Evolutionary conservation across 2,329 filamentous ascomycete genomes (phyloP).

Genomic region (Harringtonia lauricola): DNA sequence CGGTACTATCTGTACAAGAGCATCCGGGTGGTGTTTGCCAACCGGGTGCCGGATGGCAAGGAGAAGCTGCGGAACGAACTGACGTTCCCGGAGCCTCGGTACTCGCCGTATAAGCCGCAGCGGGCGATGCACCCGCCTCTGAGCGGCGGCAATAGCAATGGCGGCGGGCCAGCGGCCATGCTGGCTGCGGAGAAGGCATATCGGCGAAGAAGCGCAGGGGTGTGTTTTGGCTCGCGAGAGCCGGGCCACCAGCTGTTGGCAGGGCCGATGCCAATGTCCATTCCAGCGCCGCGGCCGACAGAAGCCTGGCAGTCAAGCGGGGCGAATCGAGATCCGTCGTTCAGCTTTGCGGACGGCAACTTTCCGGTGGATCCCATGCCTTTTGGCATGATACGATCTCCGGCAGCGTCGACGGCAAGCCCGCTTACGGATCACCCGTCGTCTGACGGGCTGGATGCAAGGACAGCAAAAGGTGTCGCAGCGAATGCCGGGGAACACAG

Average conservation of each 20-base stretch:
- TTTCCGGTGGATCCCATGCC: constrained; percentile 39
- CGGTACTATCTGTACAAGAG: constrained; percentile 86
- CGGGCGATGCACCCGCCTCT: constrained; percentile 34
- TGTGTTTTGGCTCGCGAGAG: constrained; percentile 23
- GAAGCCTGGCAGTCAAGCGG: background rate
- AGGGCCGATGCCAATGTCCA: constrained; percentile 5
- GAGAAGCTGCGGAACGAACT: constrained; percentile 86
- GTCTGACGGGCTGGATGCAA: background rate
- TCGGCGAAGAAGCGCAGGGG: constrained; percentile 45
- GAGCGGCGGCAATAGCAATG: constrained; percentile 5
- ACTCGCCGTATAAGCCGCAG: constrained; percentile 68
- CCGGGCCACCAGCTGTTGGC: constrained; percentile 20
- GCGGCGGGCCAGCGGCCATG: constrained; percentile 33
- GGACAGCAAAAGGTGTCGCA: background rate
- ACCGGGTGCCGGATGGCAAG: constrained; percentile 89
- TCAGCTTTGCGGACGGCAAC: constrained; percentile 12
- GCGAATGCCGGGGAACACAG: too few relatives aligned
- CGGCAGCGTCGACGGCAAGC: constrained; percentile 17
- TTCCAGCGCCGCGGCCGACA: background rate
- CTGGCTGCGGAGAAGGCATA: constrained; percentile 49
- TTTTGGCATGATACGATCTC: constrained; percentile 27
- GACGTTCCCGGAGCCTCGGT: constrained; percentile 78
- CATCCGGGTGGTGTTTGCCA: constrained; percentile 91
- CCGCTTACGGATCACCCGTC: constrained; percentile 24
- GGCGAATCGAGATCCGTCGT: constrained; percentile 8